Conservation (phyloP, 768 basidiomycete genomes). For the Collybiopsis luxurians region DNA sequence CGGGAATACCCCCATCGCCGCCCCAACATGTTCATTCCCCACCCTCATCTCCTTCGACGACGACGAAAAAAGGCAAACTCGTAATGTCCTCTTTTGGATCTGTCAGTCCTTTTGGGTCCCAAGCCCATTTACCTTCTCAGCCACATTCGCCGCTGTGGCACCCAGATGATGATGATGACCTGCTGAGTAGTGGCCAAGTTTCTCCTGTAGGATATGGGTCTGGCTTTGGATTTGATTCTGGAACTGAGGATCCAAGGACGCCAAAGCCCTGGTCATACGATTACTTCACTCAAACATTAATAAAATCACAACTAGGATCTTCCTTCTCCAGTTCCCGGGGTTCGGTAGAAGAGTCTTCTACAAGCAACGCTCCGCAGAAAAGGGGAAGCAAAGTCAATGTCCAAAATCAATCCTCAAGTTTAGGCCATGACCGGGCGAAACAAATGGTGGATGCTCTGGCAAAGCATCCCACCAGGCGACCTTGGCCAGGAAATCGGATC, state of each 20-base stretch:
- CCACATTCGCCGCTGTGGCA: background rate
- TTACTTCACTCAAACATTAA: background rate
- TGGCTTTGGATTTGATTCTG: background rate
- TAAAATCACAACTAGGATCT: background rate
- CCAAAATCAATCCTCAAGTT: background rate
- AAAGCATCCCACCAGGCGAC: slow-evolving; percentile 5
- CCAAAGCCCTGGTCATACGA: background rate
- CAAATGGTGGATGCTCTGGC: background rate
- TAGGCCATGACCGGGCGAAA: background rate
- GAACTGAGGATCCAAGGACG: slow-evolving; percentile 6
- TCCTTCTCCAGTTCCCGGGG: background rate
- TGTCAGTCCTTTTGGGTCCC: background rate
- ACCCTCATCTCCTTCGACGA: background rate
- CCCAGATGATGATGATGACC: slow-evolving; percentile 56
- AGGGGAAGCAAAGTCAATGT: background rate
- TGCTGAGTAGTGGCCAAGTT: slow-evolving; percentile 76
- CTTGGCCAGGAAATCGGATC: slow-evolving; percentile 4
- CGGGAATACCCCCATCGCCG: background rate
- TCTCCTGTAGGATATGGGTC: slow-evolving; percentile 61
- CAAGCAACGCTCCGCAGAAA: background rate
- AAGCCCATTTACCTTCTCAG: background rate
- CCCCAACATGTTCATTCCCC: background rate
- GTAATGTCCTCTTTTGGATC: background rate
- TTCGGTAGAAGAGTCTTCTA: background rate
- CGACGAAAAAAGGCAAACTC: background rate